Evolutionary conservation across 305 asterid species (phyloP).

Genomic region (Fraxinus floribunda): DNA sequence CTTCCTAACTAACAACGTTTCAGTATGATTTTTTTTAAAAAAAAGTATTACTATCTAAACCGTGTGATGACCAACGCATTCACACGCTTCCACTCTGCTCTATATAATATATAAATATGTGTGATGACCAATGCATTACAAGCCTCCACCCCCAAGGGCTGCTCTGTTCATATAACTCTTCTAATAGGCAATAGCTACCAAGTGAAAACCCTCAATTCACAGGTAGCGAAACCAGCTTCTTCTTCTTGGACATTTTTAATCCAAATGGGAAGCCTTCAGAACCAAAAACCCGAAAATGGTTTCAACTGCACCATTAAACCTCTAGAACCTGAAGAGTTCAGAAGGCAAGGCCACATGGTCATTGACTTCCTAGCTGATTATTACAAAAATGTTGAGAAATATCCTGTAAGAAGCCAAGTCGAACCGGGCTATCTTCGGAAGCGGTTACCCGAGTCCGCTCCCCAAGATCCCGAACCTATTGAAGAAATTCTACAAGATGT

Average conservation of each 20-base stretch:
- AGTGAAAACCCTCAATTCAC: neutral
- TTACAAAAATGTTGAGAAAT: conserved; percentile 57
- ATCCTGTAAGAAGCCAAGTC: conserved; percentile 69
- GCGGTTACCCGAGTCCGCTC: conserved; percentile 54
- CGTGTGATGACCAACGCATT: neutral
- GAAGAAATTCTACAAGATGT: conserved; percentile 51
- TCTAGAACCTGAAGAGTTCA: conserved; percentile 60
- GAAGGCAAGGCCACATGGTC: conserved; percentile 62
- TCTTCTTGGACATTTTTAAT: neutral
- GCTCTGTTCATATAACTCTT: neutral
- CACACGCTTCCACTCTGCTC: neutral
- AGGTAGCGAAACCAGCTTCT: neutral
- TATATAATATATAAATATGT: neutral
- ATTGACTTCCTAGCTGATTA: conserved; percentile 68
- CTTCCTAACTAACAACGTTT: neutral
- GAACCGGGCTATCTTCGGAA: conserved; percentile 59
- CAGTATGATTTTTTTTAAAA: neutral
- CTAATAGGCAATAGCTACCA: neutral
- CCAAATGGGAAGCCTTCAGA: conserved; percentile 44
- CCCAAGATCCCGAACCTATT: conserved; percentile 47
- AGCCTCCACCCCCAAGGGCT: neutral
- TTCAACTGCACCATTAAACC: conserved; percentile 44
- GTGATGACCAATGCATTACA: neutral
- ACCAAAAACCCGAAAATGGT: conserved; percentile 32
- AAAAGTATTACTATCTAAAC: neutral